A percentile compares a stretch with the other conserved stretches of the same genome.
These are phyloP conservation scores for Monilinia fructigena DNA, from an alignment of 2,329 filamentous ascomycete genomes.

Conservation along the genomic window DNA sequence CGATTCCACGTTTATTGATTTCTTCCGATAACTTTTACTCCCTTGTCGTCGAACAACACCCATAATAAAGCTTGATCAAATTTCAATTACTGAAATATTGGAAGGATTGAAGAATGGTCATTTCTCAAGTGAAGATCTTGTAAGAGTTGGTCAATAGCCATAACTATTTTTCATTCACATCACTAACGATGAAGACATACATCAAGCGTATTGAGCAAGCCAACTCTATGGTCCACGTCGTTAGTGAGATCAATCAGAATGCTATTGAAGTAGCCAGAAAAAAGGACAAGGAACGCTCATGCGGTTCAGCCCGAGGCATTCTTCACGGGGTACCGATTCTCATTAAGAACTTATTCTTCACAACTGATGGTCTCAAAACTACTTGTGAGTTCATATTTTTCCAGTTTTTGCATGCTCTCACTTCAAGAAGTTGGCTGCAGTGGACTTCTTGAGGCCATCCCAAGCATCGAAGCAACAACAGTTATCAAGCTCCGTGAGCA, in stretches of 20 bases:
- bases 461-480: slow-evolving; percentile 54
- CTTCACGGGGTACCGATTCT: slow-evolving; percentile 58
- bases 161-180: neutral
- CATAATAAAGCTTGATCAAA: slow-evolving; percentile 5
- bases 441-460: slow-evolving; percentile 51
- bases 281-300: slow-evolving; percentile 27
- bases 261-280: slow-evolving; percentile 28
- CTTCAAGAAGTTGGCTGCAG: slow-evolving; percentile 37
- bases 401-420: neutral
- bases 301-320: slow-evolving; percentile 37
- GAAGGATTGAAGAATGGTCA: neutral
- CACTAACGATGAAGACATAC: slow-evolving; percentile 17
- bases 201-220: slow-evolving; percentile 20
- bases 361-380: slow-evolving; percentile 55
- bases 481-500: slow-evolving; percentile 20
- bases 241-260: slow-evolving; percentile 31
- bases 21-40: neutral
- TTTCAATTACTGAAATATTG: slow-evolving; percentile 8
- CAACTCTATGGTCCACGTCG: slow-evolving; percentile 13
- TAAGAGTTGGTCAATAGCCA: slow-evolving; percentile 10
- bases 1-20: neutral
- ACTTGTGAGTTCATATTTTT: slow-evolving; percentile 42
- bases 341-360: slow-evolving; percentile 61
- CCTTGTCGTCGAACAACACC: neutral
- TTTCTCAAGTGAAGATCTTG: slow-evolving; percentile 21